phyloP scores from a whole-genome alignment of 768 basidiomycete species.

The Pleurotus cornucopiae region DNA sequence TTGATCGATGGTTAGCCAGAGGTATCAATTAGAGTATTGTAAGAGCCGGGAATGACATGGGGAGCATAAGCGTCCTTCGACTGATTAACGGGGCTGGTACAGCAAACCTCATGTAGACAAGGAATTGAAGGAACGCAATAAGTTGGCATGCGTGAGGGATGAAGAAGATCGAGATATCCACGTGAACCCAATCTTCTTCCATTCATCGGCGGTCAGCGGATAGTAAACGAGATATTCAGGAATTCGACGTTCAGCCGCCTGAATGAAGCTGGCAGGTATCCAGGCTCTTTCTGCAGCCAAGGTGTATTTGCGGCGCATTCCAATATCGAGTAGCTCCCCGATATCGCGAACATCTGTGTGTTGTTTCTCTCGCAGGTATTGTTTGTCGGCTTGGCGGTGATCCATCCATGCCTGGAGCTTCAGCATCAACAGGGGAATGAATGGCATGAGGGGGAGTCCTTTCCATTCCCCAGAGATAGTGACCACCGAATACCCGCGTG shows the following conservation, averaged over 20 bases:
- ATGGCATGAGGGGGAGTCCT: conserved; percentile 10
- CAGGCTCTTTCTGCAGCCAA: neutral
- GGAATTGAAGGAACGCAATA: no score
- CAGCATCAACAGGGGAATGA: conserved; percentile 2
- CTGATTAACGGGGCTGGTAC: no score
- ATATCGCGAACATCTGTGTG: neutral
- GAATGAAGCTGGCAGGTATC: neutral
- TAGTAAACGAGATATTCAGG: neutral
- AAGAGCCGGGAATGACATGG: no score
- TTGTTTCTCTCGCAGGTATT: neutral
- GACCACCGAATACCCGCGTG: conserved; percentile 1
- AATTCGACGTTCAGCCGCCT: neutral
- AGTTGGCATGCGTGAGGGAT: no score
- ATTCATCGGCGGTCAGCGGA: neutral
- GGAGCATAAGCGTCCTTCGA: no score
- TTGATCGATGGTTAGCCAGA: no score
- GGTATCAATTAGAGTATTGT: no score
- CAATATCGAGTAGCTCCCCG: neutral
- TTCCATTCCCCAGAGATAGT: neutral
- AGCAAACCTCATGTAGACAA: no score
- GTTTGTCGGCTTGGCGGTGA: neutral
- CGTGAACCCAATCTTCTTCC: neutral
- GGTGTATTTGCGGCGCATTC: conserved; percentile 11
- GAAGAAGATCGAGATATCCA: neutral
- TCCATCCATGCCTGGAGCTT: conserved; percentile 7